These are phyloP conservation scores for Capsicum chinense DNA, from an alignment of 257 asterid genomes.

Conservation along the genomic window DNA sequence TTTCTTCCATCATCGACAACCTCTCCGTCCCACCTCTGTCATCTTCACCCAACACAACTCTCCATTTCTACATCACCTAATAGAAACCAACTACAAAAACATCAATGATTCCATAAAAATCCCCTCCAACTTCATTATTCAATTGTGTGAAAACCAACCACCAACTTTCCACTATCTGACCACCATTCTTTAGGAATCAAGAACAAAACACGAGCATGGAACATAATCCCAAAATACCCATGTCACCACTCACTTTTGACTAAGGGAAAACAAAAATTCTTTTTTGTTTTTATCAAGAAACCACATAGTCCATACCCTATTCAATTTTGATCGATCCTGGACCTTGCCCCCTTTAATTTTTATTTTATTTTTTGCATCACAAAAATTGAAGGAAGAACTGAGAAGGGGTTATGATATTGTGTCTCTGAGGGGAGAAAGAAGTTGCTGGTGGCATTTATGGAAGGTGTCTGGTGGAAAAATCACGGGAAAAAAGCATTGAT, in stretches of 20 bases:
- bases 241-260: not conserved
- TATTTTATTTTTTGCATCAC: not conserved
- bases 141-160: not conserved
- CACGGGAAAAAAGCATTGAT: not conserved
- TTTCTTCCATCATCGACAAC: not conserved
- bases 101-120: not conserved
- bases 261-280: not conserved
- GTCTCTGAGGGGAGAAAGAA: not conserved
- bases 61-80: not conserved
- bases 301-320: not conserved
- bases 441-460: not conserved
- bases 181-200: not conserved
- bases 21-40: not conserved
- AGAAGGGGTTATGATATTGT: not conserved
- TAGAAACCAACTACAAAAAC: not conserved
- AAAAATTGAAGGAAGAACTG: not conserved
- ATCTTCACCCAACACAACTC: not conserved
- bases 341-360: not conserved
- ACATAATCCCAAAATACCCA: not conserved
- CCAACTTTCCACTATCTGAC: not conserved
- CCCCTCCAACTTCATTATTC: not conserved
- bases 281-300: no score
- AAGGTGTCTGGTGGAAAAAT: not conserved
- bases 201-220: not conserved
- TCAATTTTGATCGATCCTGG: not conserved